phyloP scores from a whole-genome alignment of 768 basidiomycete species.

The Tylopilus plumbeoviolaceoides region DNA sequence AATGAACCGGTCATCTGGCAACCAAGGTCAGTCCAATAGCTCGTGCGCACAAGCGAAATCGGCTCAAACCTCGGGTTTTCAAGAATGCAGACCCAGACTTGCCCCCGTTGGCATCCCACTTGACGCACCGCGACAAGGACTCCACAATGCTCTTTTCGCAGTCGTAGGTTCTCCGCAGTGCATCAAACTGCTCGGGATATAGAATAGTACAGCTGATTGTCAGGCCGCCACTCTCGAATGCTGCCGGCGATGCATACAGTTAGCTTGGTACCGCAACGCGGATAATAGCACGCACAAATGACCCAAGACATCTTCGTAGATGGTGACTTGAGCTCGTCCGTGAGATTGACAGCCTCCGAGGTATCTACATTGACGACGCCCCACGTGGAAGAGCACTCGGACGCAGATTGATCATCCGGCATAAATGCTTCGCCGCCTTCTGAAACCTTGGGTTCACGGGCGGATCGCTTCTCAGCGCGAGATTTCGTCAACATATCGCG shows the following conservation, averaged over 20 bases:
- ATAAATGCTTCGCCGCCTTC: slow-evolving; percentile 84
- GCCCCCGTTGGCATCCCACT: slow-evolving; percentile 94
- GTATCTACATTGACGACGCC: slow-evolving; percentile 85
- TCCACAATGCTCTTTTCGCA: slow-evolving; percentile 94
- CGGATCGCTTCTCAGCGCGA: slow-evolving; percentile 69
- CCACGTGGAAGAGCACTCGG: slow-evolving; percentile 88
- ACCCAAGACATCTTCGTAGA: slow-evolving; percentile 82
- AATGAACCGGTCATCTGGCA: slow-evolving; percentile 92
- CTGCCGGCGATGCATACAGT: slow-evolving; percentile 35
- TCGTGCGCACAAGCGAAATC: not conserved
- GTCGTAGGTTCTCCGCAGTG: slow-evolving; percentile 85
- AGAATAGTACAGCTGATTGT: slow-evolving; percentile 93
- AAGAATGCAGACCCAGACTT: slow-evolving; percentile 97
- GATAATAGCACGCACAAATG: slow-evolving; percentile 51
- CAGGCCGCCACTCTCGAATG: slow-evolving; percentile 85
- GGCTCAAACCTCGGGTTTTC: slow-evolving; percentile 77
- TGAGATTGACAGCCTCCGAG: slow-evolving; percentile 60
- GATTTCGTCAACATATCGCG: slow-evolving; percentile 76
- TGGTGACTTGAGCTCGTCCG: slow-evolving; percentile 69
- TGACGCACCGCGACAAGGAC: slow-evolving; percentile 88
- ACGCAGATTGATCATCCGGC: slow-evolving; percentile 82
- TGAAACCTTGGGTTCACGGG: slow-evolving; percentile 49
- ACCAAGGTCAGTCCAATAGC: not conserved
- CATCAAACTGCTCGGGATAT: slow-evolving; percentile 96
- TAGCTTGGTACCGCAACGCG: not conserved